Conservation (phyloP, 805 yeast genomes). For the Komagataella mondaviorum region DNA sequence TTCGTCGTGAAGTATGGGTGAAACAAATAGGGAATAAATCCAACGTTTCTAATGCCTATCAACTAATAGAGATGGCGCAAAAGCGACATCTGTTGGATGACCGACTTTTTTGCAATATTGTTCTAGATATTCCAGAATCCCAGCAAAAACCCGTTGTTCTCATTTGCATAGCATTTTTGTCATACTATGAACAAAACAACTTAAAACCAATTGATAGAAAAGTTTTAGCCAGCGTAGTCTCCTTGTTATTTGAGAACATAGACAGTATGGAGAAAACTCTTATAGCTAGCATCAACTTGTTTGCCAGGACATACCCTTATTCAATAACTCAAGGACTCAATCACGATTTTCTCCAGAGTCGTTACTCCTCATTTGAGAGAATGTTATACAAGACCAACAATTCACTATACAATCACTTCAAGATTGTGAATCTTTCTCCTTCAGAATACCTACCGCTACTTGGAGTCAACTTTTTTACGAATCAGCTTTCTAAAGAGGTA, state of each 20-base stretch:
- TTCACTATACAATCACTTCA: slow-evolving; percentile 35
- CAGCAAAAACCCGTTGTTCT: slow-evolving; percentile 16
- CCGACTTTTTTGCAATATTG: background rate
- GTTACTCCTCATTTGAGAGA: slow-evolving; percentile 31
- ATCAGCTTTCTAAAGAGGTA: slow-evolving; percentile 30
- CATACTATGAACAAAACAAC: background rate
- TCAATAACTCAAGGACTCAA: slow-evolving; percentile 4
- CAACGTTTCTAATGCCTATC: slow-evolving; percentile 5
- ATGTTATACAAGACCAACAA: slow-evolving; percentile 30
- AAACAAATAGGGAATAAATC: slow-evolving; percentile 24
- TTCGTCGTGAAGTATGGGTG: slow-evolving; percentile 39
- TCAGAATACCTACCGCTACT: slow-evolving; percentile 28
- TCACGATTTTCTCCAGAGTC: slow-evolving; percentile 19
- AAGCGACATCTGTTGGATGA: background rate
- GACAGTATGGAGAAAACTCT: slow-evolving; percentile 7
- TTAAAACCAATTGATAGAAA: background rate
- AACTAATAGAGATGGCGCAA: background rate
- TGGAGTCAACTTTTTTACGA: slow-evolving; percentile 30
- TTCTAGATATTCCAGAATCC: background rate
- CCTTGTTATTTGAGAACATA: background rate
- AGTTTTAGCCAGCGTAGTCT: background rate
- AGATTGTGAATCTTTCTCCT: slow-evolving; percentile 24
- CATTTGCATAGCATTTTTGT: slow-evolving; percentile 4
- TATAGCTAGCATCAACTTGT: slow-evolving; percentile 11
- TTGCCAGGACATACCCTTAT: slow-evolving; percentile 14